A percentile compares a stretch with the other conserved stretches of the same genome.
Evolutionary conservation across 345 rosid species (phyloP).

Genomic region (Brassica nigra): DNA sequence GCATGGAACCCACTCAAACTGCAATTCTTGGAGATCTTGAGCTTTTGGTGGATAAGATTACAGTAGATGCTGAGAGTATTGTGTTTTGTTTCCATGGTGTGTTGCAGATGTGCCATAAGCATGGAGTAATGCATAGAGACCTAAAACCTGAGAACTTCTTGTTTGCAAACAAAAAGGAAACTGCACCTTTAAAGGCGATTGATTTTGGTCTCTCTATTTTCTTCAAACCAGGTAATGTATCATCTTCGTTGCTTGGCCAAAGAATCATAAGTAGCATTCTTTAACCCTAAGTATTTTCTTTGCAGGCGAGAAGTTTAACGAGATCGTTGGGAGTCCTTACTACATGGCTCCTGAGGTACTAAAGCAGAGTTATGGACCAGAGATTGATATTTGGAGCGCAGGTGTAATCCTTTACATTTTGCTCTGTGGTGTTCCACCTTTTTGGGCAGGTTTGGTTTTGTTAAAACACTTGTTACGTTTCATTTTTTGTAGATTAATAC

Average conservation of each 20-base stretch:
- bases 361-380: constrained; percentile 81
- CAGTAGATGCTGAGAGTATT: neutral
- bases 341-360: constrained; percentile 99
- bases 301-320: constrained; percentile 79
- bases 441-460: constrained; percentile 86
- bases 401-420: constrained; percentile 91
- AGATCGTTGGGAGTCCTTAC: constrained; percentile 97
- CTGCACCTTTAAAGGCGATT: constrained; percentile 79
- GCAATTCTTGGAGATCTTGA: neutral
- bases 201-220: constrained; percentile 96
- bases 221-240: constrained; percentile 79
- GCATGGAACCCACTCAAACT: neutral
- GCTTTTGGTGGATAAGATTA: neutral
- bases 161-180: constrained; percentile 87
- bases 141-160: constrained; percentile 95
- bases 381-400: constrained; percentile 97
- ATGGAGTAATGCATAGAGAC: constrained; percentile 94
- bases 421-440: constrained; percentile 95
- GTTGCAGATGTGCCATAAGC: constrained; percentile 79
- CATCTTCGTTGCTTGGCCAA: neutral
- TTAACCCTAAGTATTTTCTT: constrained; percentile 13
- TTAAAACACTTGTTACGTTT: neutral
- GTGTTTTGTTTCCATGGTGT: neutral
- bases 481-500: neutral
- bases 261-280: neutral